Evolutionary conservation across 1,284 basidiomycete genomes (phyloP).

Genomic region (Pseudozyma pruni): DNA sequence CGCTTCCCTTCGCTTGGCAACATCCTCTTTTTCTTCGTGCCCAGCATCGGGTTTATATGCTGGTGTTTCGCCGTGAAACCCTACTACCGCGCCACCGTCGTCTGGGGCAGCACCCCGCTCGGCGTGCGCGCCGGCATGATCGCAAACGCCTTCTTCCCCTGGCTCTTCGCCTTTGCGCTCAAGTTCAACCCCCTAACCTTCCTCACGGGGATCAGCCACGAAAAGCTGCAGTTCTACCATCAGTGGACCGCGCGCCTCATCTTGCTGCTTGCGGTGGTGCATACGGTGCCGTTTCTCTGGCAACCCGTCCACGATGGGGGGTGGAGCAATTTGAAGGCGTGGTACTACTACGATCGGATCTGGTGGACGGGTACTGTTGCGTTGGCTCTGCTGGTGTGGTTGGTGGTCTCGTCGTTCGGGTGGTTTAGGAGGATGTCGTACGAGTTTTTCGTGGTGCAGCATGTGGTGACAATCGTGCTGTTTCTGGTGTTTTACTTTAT

Average conservation of each 20-base stretch:
- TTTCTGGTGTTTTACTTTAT: slow-evolving; percentile 59
- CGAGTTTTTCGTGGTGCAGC: slow-evolving; percentile 63
- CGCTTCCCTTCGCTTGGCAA: slow-evolving; percentile 43
- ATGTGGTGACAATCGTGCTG: slow-evolving; percentile 48
- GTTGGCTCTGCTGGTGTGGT: slow-evolving; percentile 40
- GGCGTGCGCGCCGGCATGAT: slow-evolving; percentile 59
- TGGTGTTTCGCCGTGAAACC: slow-evolving; percentile 57
- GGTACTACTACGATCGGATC: slow-evolving; percentile 44
- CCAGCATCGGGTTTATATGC: slow-evolving; percentile 25
- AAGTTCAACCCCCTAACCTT: slow-evolving; percentile 64
- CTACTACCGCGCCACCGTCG: slow-evolving; percentile 50
- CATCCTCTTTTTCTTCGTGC: slow-evolving; percentile 20
- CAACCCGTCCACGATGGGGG: slow-evolving; percentile 57
- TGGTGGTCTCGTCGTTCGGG: slow-evolving; percentile 47
- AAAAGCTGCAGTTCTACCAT: slow-evolving; percentile 64
- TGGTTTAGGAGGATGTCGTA: slow-evolving; percentile 56
- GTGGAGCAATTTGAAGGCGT: slow-evolving; percentile 33
- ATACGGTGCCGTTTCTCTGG: slow-evolving; percentile 60
- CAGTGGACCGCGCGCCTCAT: slow-evolving; percentile 59
- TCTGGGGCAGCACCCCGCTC: slow-evolving; percentile 55
- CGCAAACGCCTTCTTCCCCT: slow-evolving; percentile 58
- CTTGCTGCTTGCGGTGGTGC: slow-evolving; percentile 58
- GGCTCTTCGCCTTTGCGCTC: slow-evolving; percentile 50
- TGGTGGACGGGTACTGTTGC: slow-evolving; percentile 59
- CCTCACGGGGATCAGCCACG: slow-evolving; percentile 58